These are phyloP conservation scores for Eucalyptus shirleyi DNA, from an alignment of 345 rosid genomes.

Conservation along the genomic window DNA sequence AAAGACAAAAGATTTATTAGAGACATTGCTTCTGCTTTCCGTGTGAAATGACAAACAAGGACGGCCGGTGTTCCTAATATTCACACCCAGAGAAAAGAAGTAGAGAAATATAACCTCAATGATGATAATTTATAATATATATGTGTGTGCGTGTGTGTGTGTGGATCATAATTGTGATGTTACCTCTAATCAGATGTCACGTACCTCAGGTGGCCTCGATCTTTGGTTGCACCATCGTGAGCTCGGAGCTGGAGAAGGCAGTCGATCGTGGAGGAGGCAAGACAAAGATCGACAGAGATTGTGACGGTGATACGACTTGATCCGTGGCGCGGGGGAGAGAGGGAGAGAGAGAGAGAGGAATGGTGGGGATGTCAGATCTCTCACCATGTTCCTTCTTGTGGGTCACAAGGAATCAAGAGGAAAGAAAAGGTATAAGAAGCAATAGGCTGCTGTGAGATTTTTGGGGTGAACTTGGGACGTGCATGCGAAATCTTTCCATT, in stretches of 20 bases:
- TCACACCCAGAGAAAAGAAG: neutral
- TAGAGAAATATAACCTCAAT: neutral
- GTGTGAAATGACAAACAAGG: neutral
- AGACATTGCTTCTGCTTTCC: neutral
- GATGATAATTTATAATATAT: neutral
- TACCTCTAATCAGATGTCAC: too few relatives aligned
- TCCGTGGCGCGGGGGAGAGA: neutral
- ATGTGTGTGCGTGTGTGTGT: rapidly evolving
- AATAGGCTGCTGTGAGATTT: too few relatives aligned
- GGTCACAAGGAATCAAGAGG: neutral
- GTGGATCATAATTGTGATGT: neutral
- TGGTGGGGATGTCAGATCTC: neutral
- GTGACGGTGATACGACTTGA: neutral
- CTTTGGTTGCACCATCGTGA: neutral
- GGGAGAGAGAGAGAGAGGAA: neutral
- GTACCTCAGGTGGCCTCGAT: neutral
- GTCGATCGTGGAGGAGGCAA: neutral
- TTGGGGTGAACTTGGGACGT: too few relatives aligned
- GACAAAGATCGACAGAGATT: neutral
- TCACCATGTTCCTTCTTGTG: neutral
- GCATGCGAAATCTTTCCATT: neutral
- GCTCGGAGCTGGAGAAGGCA: neutral
- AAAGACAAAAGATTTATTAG: neutral
- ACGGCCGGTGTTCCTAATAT: neutral
- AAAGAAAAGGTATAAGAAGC: neutral